A percentile compares a stretch with the other conserved stretches of the same genome.
phyloP scores from a whole-genome alignment of 768 basidiomycete species.

The Dioszegia aurantiaca region DNA sequence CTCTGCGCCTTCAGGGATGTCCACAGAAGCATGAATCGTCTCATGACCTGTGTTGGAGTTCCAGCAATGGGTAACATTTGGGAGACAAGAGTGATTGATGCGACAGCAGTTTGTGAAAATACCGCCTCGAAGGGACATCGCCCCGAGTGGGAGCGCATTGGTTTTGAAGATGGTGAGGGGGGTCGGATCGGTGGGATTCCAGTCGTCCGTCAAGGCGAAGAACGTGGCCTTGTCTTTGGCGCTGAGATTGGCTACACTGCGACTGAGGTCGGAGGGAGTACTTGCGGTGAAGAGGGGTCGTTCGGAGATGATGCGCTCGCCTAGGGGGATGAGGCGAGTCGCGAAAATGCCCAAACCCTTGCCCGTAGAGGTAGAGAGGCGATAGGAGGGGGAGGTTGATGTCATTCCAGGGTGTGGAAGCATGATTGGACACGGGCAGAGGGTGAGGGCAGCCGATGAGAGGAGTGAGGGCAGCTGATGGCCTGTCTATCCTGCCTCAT shows the following conservation, averaged over 20 bases:
- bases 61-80: not conserved
- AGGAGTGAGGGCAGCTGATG: too few species aligned
- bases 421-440: too few species aligned
- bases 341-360: not conserved
- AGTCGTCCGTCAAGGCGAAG: not conserved
- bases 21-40: not conserved
- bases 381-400: too few species aligned
- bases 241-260: not conserved
- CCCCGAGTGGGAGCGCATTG: not conserved
- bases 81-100: conserved; percentile 3
- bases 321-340: not conserved
- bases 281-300: not conserved
- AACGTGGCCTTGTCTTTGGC: not conserved
- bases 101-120: not conserved
- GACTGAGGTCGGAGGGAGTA: not conserved
- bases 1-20: not conserved
- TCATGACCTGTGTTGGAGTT: not conserved
- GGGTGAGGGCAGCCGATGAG: too few species aligned
- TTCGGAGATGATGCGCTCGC: not conserved
- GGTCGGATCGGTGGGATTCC: not conserved
- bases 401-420: too few species aligned
- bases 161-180: not conserved
- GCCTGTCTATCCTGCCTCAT: too few species aligned
- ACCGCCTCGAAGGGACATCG: not conserved
- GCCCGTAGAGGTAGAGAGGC: too few species aligned